Percentiles rank a stretch among this genome's conserved stretches.
phyloP scores from a whole-genome alignment of 192 early-diverging fungal species.

The Cladochytrium replicatum region DNA sequence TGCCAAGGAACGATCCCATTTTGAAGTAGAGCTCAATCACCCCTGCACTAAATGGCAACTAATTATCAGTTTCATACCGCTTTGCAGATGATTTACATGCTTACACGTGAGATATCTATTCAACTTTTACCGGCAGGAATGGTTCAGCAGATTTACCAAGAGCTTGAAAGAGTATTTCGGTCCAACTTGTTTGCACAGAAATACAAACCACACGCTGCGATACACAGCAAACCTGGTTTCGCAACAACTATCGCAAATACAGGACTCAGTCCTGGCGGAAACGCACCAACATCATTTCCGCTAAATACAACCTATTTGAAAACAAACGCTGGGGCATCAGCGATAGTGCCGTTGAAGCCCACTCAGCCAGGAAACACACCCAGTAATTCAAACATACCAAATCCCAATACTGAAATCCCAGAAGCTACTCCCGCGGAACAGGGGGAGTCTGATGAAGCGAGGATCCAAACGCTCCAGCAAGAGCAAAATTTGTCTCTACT shows the following conservation, averaged over 20 bases:
- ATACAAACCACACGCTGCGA: too few relatives aligned
- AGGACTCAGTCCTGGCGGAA: too few relatives aligned
- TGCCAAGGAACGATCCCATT: slow-evolving; percentile 33
- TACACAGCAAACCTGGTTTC: too few relatives aligned
- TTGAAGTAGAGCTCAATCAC: slow-evolving; percentile 25
- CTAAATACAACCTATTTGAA: too few relatives aligned
- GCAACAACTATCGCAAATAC: neutral
- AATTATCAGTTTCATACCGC: neutral
- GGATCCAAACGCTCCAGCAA: neutral
- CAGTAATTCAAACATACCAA: neutral
- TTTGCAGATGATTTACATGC: slow-evolving; percentile 28
- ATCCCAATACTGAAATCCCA: neutral
- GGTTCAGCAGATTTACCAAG: slow-evolving; percentile 13
- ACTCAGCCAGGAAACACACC: neutral
- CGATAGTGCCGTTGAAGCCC: too few relatives aligned
- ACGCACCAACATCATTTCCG: too few relatives aligned
- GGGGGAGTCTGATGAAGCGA: neutral
- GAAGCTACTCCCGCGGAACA: neutral
- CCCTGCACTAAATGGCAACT: neutral
- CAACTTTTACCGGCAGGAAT: slow-evolving; percentile 16
- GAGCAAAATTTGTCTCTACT: neutral
- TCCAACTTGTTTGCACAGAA: slow-evolving; percentile 29
- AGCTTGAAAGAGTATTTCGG: slow-evolving; percentile 38
- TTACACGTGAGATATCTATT: slow-evolving; percentile 26
- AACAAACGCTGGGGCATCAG: too few relatives aligned